Percentiles rank a stretch among this genome's conserved stretches.
Conservation (phyloP, 2,329 filamentous ascomycete species). For the Calcarisporium arbuscula region DNA sequence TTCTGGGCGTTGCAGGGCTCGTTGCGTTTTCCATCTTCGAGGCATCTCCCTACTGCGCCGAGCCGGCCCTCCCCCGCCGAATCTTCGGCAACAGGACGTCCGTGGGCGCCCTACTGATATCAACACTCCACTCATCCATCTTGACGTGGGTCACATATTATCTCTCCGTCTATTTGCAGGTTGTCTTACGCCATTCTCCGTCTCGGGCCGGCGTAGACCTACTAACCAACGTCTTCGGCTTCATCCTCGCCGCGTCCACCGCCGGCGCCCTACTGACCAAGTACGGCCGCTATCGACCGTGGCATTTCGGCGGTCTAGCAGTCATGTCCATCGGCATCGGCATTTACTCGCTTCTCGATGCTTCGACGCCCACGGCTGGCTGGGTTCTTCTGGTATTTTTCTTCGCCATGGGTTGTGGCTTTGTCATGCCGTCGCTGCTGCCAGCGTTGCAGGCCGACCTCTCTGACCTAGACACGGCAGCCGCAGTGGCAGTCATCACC, state of each 20-base stretch:
- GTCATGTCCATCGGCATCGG: constrained; percentile 1
- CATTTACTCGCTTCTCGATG: not conserved
- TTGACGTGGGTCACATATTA: constrained; percentile 2
- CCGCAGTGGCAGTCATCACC: not conserved
- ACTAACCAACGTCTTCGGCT: not conserved
- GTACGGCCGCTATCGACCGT: not conserved
- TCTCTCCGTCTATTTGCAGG: constrained; percentile 6
- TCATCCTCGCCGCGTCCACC: constrained; percentile 1
- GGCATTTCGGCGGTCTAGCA: not conserved
- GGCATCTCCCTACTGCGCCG: too few relatives aligned
- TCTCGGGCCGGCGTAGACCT: not conserved
- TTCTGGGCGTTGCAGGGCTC: constrained; percentile 33
- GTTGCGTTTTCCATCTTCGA: too few relatives aligned
- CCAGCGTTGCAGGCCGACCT: constrained; percentile 3
- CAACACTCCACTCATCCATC: not conserved
- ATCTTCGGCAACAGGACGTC: constrained; percentile 3
- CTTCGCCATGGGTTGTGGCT: not conserved
- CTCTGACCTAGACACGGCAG: constrained; percentile 1
- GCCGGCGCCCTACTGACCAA: not conserved
- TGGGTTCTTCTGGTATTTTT: constrained; percentile 1
- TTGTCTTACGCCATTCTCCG: not conserved
- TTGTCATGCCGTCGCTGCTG: constrained; percentile 1
- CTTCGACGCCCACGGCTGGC: not conserved
- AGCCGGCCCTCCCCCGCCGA: constrained; percentile 1
- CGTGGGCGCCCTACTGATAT: constrained; percentile 2